Percentiles rank a stretch among this genome's conserved stretches.
Conservation (phyloP, 2,329 filamentous ascomycete species). For the Colletotrichum karsti region DNA sequence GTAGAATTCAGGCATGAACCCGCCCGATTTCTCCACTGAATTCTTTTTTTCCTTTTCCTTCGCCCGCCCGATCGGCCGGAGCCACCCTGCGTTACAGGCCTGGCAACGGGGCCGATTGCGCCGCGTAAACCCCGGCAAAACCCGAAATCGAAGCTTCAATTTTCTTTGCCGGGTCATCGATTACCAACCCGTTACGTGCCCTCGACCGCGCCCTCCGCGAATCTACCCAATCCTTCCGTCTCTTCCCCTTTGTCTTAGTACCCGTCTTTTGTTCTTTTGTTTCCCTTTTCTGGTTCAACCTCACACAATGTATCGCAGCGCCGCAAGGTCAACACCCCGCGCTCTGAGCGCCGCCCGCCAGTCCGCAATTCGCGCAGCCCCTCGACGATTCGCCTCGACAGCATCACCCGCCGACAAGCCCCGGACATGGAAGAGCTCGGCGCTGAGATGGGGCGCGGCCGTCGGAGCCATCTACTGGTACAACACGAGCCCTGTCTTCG, state of each 20-base stretch:
- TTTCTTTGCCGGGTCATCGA: slow-evolving; percentile 27
- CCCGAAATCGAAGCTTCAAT: slow-evolving; percentile 26
- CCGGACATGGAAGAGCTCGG: slow-evolving; percentile 83
- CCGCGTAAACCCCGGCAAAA: slow-evolving; percentile 29
- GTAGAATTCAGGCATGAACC: background rate
- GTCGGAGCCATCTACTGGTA: slow-evolving; percentile 88
- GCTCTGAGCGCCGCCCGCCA: slow-evolving; percentile 52
- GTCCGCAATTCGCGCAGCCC: slow-evolving; percentile 45
- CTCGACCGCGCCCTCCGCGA: slow-evolving; percentile 7
- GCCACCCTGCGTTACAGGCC: background rate
- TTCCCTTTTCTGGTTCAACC: background rate
- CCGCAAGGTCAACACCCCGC: slow-evolving; percentile 57
- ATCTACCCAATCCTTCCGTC: slow-evolving; percentile 5
- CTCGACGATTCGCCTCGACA: slow-evolving; percentile 64
- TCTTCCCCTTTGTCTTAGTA: slow-evolving; percentile 24
- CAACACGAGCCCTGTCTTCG: slow-evolving; percentile 88
- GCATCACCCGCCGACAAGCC: slow-evolving; percentile 69
- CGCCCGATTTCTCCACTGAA: background rate
- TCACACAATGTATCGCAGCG: slow-evolving; percentile 57
- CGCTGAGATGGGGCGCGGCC: slow-evolving; percentile 78
- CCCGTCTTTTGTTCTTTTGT: background rate
- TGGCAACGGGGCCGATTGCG: slow-evolving; percentile 4
- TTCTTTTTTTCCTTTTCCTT: background rate
- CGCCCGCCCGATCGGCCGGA: slow-evolving; percentile 22
- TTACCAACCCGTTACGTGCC: slow-evolving; percentile 28